Percentiles rank a stretch among this genome's conserved stretches.
Conservation (phyloP, 2,329 filamentous ascomycete genomes). For the Fusarium guadeloupense region DNA sequence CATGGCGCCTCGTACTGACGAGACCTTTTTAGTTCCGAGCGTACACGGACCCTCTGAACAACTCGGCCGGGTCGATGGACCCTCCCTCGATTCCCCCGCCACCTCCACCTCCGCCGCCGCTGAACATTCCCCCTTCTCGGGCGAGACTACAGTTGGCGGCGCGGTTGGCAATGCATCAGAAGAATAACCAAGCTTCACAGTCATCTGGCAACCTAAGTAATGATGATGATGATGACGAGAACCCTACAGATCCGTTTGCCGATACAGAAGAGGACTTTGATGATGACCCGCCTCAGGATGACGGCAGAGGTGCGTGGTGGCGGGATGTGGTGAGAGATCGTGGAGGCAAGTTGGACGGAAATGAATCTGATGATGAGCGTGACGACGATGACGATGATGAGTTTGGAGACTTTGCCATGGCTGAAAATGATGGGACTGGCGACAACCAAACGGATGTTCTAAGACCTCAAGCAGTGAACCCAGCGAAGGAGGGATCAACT, state of each 20-base stretch:
- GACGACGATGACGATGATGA: conserved; percentile 70
- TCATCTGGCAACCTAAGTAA: conserved; percentile 55
- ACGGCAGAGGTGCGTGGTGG: conserved; percentile 59
- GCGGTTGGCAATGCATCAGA: conserved; percentile 78
- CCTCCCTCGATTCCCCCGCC: conserved; percentile 68
- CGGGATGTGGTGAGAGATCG: conserved; percentile 51
- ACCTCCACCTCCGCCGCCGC: conserved; percentile 75
- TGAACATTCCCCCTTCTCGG: conserved; percentile 87
- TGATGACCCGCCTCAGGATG: conserved; percentile 50
- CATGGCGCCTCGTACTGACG: conserved; percentile 33
- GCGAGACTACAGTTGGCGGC: conserved; percentile 92
- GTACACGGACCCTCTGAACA: conserved; percentile 65
- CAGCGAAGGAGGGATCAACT: conserved; percentile 51
- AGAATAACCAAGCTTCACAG: conserved; percentile 62
- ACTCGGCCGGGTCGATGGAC: conserved; percentile 57
- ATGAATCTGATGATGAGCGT: conserved; percentile 60
- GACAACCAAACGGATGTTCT: conserved; percentile 58
- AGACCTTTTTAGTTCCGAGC: conserved; percentile 62
- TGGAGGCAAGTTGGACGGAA: conserved; percentile 56
- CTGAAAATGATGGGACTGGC: conserved; percentile 57
- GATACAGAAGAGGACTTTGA: conserved; percentile 64
- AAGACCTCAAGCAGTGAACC: conserved; percentile 65
- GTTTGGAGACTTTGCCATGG: conserved; percentile 75
- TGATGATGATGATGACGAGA: conserved; percentile 52
- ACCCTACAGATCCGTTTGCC: conserved; percentile 57